phyloP scores from a whole-genome alignment of 1,139 yeast species.

The Tardiomyces blankii region DNA sequence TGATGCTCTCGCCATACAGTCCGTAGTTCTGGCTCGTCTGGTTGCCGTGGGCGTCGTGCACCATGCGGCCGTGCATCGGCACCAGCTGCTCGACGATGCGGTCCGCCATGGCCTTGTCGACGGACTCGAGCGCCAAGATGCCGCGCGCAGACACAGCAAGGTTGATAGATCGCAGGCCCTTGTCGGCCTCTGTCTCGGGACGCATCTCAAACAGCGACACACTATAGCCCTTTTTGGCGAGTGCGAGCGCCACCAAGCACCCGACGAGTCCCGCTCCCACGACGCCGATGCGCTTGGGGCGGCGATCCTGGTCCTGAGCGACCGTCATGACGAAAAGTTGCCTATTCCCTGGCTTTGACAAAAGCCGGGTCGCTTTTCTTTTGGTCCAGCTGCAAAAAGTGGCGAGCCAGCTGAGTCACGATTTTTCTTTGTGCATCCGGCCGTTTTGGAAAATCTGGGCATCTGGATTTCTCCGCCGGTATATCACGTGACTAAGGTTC shows the following conservation, averaged over 20 bases:
- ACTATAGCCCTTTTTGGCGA: constrained; percentile 58
- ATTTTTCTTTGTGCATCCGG: no score
- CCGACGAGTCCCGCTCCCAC: constrained; percentile 80
- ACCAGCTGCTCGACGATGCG: constrained; percentile 50
- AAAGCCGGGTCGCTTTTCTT: no score
- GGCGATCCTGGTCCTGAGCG: background rate
- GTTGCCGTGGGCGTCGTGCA: constrained; percentile 56
- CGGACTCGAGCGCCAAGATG: constrained; percentile 50
- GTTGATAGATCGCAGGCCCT: constrained; percentile 49
- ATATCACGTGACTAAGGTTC: no score
- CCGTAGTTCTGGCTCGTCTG: constrained; percentile 71
- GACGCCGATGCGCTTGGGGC: constrained; percentile 17
- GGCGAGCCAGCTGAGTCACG: no score
- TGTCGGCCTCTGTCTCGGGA: constrained; percentile 15
- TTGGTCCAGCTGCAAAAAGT: no score
- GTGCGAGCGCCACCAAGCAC: constrained; percentile 71
- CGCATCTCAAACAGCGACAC: constrained; percentile 63
- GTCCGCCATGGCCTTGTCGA: constrained; percentile 48
- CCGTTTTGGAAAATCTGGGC: no score
- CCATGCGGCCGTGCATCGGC: constrained; percentile 88
- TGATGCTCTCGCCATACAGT: constrained; percentile 72
- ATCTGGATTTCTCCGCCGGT: no score
- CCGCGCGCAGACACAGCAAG: constrained; percentile 84
- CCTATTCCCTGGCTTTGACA: no score
- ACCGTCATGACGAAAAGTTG: constrained; percentile 1